Percentiles rank a stretch among this genome's conserved stretches.
Conservation (phyloP, 2,329 filamentous ascomycete species). For the Fusarium pseudocircinatum region DNA sequence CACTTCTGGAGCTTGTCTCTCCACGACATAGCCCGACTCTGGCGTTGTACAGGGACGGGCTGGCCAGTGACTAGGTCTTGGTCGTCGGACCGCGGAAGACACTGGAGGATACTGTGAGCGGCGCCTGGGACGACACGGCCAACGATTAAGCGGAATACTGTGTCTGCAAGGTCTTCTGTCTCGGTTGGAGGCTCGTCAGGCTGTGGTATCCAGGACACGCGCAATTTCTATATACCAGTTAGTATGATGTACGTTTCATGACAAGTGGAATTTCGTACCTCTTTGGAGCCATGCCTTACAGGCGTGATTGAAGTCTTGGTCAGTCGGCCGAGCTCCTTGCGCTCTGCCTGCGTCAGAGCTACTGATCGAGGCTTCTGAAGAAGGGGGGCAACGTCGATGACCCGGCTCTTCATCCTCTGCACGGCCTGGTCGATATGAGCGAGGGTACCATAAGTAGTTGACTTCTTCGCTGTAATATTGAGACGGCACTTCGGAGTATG, state of each 20-base stretch:
- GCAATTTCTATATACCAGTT: conserved; percentile 40
- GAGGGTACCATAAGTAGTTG: conserved; percentile 46
- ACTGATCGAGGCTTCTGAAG: conserved; percentile 4
- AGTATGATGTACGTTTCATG: not conserved
- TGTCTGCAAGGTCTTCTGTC: conserved; percentile 55
- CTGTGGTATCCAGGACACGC: conserved; percentile 57
- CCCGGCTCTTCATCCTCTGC: conserved; percentile 39
- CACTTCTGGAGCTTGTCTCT: conserved; percentile 47
- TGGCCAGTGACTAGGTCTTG: conserved; percentile 2
- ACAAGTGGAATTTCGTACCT: conserved; percentile 31
- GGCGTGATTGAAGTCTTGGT: conserved; percentile 47
- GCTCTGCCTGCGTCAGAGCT: conserved; percentile 29
- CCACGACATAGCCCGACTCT: conserved; percentile 48
- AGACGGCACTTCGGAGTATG: conserved; percentile 36
- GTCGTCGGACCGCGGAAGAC: conserved; percentile 27
- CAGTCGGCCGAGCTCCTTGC: conserved; percentile 46
- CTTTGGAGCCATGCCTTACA: conserved; percentile 8
- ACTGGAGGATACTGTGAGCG: conserved; percentile 27
- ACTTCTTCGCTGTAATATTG: conserved; percentile 46
- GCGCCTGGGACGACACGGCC: conserved; percentile 28
- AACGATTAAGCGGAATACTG: conserved; percentile 58
- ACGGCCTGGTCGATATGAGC: conserved; percentile 48
- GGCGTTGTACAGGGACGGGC: conserved; percentile 44
- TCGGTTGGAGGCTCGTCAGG: conserved; percentile 15
- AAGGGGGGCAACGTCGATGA: conserved; percentile 40